Base-by-base conservation (phyloP, 352 stramenopile genomes). In the Phytopythium ostracodes region DNA sequence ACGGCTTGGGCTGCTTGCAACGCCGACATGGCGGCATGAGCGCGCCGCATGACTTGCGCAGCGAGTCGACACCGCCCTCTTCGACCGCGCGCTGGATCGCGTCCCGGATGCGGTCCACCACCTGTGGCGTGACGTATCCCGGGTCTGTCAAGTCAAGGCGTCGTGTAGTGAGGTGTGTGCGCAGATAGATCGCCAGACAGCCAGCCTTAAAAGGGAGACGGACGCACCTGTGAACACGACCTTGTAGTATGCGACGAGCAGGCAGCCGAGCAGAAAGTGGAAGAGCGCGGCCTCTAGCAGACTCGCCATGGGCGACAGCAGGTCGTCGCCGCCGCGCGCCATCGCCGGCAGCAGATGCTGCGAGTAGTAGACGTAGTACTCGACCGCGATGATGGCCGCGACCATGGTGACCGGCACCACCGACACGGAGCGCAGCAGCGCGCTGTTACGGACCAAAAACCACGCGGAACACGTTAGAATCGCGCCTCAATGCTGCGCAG, bases 1-100 rank as follows among this genome's bases (percentile, higher is more conserved):
- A 77, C n/a, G 87, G 87, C 68, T 94, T 94, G 29, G 73, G 62
- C 54, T 88, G 76, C 31, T 85, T 78, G 67, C 87, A 96, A 20
- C 75, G 73, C 22, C 78, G 76, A 50, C 87, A 96, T 20, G 62
- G 63, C 46, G 68, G 72, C 46, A 79, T 57, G 10, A 60, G 57
- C 31, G 53, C 35, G n/a, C 53, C 33, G 22, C 53, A 35, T 15
- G 53, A 20, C 22, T 57, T 57, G 33, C n/a, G 31, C 47, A 59
- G 62, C 35, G 51, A 44, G 22, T 35, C 72, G 25, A 62, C 70
- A 53, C 40, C 46, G 40, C 52, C 55, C 58, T 77, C 63, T 61
- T 93, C 84, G 40, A 95, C 69, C 7, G 73, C 78, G 51, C 86
- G 67, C 55, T 92, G 76, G 49, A 88, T 65, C 2, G 76, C 81